Percentiles rank a stretch among this genome's conserved stretches.
Evolutionary conservation across 2,329 filamentous ascomycete species (phyloP).

Genomic region (Fusarium nematophilum): DNA sequence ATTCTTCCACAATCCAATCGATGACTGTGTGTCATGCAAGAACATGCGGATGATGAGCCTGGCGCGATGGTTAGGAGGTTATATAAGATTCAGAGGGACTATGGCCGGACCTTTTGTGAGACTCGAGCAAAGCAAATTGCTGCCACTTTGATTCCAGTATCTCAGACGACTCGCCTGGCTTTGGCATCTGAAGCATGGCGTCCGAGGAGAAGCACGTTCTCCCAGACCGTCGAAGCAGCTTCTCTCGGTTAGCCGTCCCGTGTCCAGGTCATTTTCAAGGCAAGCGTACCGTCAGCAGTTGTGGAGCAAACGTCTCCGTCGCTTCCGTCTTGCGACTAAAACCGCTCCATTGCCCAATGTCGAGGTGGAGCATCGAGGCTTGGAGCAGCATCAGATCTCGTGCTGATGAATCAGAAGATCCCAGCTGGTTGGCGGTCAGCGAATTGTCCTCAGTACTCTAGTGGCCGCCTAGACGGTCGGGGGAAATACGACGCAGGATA

Average conservation of each 20-base stretch:
- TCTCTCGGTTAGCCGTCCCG: slow-evolving; percentile 6
- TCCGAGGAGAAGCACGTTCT: slow-evolving; percentile 36
- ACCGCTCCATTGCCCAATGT: slow-evolving; percentile 40
- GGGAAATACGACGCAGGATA: not conserved
- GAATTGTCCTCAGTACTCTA: not conserved
- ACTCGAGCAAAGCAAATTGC: slow-evolving; percentile 33
- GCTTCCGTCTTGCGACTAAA: slow-evolving; percentile 35
- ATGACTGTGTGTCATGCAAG: slow-evolving; percentile 39
- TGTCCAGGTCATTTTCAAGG: not conserved
- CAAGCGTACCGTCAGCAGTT: slow-evolving; percentile 33
- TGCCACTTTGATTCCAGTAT: slow-evolving; percentile 38
- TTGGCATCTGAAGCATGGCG: slow-evolving; percentile 23
- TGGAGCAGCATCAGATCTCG: slow-evolving; percentile 38
- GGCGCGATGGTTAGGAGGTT: slow-evolving; percentile 18
- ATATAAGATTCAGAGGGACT: not conserved
- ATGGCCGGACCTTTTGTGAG: slow-evolving; percentile 35
- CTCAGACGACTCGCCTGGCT: slow-evolving; percentile 25
- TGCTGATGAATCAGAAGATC: slow-evolving; percentile 13
- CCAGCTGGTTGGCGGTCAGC: slow-evolving; percentile 24
- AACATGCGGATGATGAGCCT: slow-evolving; percentile 40
- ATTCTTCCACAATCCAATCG: slow-evolving; percentile 35
- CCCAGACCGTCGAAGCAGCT: slow-evolving; percentile 39
- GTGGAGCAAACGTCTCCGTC: slow-evolving; percentile 32
- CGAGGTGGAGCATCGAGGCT: slow-evolving; percentile 38
- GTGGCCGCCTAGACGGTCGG: not conserved